Evolutionary conservation across 371 early-diverging fungal genomes (phyloP), one percentile per base, ranked within the genome.

Genomic region (Mucor velutinosus): DNA sequence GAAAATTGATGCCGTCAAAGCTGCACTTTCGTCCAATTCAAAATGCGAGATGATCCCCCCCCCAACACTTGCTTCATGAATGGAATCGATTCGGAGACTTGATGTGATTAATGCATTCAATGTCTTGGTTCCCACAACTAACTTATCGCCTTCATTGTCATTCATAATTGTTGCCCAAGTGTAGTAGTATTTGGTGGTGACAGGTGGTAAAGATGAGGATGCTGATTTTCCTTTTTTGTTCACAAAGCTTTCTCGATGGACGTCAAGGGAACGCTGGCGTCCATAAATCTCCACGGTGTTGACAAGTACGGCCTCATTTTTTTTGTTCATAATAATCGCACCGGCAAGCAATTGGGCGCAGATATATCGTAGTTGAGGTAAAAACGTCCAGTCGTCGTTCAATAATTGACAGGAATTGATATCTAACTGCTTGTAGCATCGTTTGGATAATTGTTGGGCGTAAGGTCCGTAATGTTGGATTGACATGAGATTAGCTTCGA

Each of bases 101-200:
- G 76, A 70, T 11, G 68, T 70, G 19, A 76, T 60, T 53, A 76
- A 43, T 6, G 62, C 72, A 30, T 69, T 67, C 49, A 71, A 71
- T 49, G 61, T 64, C 25, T 69, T 69, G 7, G 74, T 69, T 14
- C 67, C 71, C 43, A 71, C 56, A 55, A 66, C 33, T 17, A 71
- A 59, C 53, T 69, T 60, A n/a, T 55, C 35, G 14, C 66, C 71
- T 51, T 70, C 68, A 33, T 27, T 56, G 64, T 59, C 67, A 21
- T 21, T 27, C 23, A 74, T 43, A 29, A 58, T 70, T 47, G 47
- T 58, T 23, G 66, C 67, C 65, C 62, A 67, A 11, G 64, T 49
- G 32, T 70, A 39, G 35, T 43, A 33, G 58, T 70, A 74, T 21
- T 58, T 58, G 49, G 66, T 59, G 17, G 15, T 55, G 21, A 66